Conservation (phyloP, 2,329 filamentous ascomycete species). For the Pyrenochaeta sp. region DNA sequence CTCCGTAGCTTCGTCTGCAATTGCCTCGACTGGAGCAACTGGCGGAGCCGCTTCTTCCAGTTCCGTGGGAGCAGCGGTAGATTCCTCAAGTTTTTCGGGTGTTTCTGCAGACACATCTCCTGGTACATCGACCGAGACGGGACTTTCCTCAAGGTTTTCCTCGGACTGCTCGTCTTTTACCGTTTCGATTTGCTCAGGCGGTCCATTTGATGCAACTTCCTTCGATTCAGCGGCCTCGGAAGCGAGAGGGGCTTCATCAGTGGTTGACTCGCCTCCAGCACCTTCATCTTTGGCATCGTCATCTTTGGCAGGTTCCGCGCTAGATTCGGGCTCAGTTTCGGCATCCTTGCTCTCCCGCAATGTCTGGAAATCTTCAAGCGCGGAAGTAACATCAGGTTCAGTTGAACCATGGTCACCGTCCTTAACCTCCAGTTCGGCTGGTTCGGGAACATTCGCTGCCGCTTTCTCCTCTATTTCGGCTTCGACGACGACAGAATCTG, state of each 20-base stretch:
- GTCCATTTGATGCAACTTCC: no score
- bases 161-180: no score
- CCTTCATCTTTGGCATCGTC: neutral
- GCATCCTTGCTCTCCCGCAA: neutral
- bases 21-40: neutral
- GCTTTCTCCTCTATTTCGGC: slow-evolving; percentile 5
- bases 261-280: neutral
- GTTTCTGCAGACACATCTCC: no score
- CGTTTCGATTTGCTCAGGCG: slow-evolving; percentile 1
- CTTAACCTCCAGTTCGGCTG: slow-evolving; percentile 3
- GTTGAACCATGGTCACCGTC: neutral
- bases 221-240: no score
- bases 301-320: slow-evolving; percentile 3
- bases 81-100: no score
- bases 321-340: neutral
- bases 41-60: no score
- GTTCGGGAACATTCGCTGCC: slow-evolving; percentile 5
- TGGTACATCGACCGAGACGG: no score
- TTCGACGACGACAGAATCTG: slow-evolving; percentile 1
- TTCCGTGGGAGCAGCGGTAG: no score
- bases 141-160: no score
- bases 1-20: neutral
- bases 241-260: no score
- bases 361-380: no score
- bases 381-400: neutral